A percentile compares a stretch with the other conserved stretches of the same genome.
Evolutionary conservation across 2,329 filamentous ascomycete genomes (phyloP).

Genomic region (Purpureocillium takamizusanense): DNA sequence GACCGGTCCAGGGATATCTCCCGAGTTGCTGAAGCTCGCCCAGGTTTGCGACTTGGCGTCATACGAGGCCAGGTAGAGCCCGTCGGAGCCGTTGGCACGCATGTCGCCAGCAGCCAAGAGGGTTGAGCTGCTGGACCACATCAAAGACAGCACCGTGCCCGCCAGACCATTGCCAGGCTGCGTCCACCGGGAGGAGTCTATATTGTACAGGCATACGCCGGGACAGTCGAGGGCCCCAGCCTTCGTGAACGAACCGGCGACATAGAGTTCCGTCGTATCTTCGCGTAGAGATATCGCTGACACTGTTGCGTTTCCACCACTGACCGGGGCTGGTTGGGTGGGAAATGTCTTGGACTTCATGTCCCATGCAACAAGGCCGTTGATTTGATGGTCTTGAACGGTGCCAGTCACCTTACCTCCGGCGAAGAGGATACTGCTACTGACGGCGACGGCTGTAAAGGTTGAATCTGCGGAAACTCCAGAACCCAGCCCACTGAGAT

Average conservation of each 20-base stretch:
- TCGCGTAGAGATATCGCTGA: conserved; percentile 68
- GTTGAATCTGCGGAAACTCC: conserved; percentile 63
- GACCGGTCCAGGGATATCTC: conserved; percentile 69
- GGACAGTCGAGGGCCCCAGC: conserved; percentile 79
- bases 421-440: conserved; percentile 64
- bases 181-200: conserved; percentile 65
- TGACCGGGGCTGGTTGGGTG: conserved; percentile 66
- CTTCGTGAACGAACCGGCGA: conserved; percentile 75
- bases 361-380: conserved; percentile 74
- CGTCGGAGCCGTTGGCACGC: conserved; percentile 51
- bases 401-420: conserved; percentile 72
- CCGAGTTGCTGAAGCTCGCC: conserved; percentile 51
- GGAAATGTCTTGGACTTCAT: conserved; percentile 54
- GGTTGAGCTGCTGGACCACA: conserved; percentile 65
- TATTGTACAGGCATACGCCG: conserved; percentile 72
- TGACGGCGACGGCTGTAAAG: conserved; percentile 61
- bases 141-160: conserved; percentile 62
- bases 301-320: conserved; percentile 62
- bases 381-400: conserved; percentile 52
- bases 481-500: conserved; percentile 59
- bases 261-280: conserved; percentile 64
- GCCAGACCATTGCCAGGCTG: conserved; percentile 63
- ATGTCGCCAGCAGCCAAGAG: conserved; percentile 75
- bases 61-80: conserved; percentile 63
- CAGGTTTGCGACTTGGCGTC: conserved; percentile 60